Conservation (phyloP, 2,329 filamentous ascomycete species). For the Neocucurbitaria cava region DNA sequence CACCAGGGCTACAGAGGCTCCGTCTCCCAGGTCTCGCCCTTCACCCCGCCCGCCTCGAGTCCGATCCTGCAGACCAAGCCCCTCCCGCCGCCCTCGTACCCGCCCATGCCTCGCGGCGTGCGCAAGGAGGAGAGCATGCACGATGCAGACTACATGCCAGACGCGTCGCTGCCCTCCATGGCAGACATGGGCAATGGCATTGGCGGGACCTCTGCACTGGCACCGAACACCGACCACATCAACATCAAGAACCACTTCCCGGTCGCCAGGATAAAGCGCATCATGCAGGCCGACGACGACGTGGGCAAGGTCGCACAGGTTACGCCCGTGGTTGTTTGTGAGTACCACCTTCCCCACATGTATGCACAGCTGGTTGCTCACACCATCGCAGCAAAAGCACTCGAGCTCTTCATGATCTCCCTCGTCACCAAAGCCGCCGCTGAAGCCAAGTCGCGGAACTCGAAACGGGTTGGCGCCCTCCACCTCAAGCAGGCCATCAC, state of each 20-base stretch:
- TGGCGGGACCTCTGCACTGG: constrained; percentile 36
- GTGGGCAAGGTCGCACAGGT: constrained; percentile 98
- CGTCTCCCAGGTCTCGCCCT: constrained; percentile 38
- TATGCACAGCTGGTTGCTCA: constrained; percentile 6
- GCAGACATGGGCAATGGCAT: constrained; percentile 29
- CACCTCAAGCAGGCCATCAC: constrained; percentile 93
- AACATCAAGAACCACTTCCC: constrained; percentile 94
- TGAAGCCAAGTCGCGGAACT: constrained; percentile 80
- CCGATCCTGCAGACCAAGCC: constrained; percentile 28
- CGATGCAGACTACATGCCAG: constrained; percentile 47
- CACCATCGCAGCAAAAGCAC: constrained; percentile 73
- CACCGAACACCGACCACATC: constrained; percentile 60
- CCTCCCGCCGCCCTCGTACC: constrained; percentile 16
- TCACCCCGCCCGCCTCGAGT: constrained; percentile 26
- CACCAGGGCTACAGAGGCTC: constrained; percentile 47
- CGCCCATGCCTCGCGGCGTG: constrained; percentile 35
- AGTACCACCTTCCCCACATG: constrained; percentile 34
- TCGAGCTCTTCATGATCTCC: constrained; percentile 97
- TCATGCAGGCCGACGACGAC: constrained; percentile 99
- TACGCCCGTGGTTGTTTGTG: constrained; percentile 89
- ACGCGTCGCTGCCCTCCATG: constrained; percentile 38
- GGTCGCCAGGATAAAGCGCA: constrained; percentile 95
- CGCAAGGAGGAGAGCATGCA: constrained; percentile 38
- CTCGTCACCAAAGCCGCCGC: constrained; percentile 88
- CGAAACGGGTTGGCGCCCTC: constrained; percentile 85